phyloP scores from a whole-genome alignment of 148 eudicot species.

The Rhododendron molle region DNA sequence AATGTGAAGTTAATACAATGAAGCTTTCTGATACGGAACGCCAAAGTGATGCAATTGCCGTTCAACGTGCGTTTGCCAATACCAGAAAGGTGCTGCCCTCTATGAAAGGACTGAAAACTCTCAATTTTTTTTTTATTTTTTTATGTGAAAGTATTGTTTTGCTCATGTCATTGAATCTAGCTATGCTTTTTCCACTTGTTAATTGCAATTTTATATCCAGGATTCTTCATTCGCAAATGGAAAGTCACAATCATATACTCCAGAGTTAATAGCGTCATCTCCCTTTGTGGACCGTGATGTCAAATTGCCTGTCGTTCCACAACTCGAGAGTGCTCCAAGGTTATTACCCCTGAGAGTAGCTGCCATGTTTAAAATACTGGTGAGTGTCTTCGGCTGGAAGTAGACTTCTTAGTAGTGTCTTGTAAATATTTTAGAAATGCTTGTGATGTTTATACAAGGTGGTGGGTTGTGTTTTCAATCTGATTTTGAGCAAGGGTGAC shows the following conservation, averaged over 20 bases:
- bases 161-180: not conserved
- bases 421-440: not conserved
- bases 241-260: conserved; percentile 64
- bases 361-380: conserved; percentile 86
- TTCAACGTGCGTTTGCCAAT: conserved; percentile 91
- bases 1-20: conserved; percentile 28
- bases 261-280: conserved; percentile 68
- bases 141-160: not conserved
- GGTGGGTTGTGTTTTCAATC: not conserved
- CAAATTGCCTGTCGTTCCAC: conserved; percentile 62
- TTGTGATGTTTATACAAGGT: not conserved
- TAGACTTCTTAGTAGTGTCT: not conserved
- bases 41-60: conserved; percentile 89
- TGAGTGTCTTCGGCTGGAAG: conserved; percentile 33
- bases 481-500: not conserved
- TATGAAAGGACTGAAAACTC: conserved; percentile 33
- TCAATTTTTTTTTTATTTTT: not conserved
- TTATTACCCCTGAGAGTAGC: conserved; percentile 74
- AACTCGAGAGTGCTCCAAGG: conserved; percentile 63
- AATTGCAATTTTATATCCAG: conserved; percentile 25
- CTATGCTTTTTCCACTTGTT: not conserved
- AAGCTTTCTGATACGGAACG: conserved; percentile 60
- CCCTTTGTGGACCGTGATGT: conserved; percentile 29
- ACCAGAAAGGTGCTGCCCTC: conserved; percentile 64
- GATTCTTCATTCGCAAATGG: conserved; percentile 57